Conservation (phyloP, 2,329 filamentous ascomycete species). For the Cladophialophora chaetospira region DNA sequence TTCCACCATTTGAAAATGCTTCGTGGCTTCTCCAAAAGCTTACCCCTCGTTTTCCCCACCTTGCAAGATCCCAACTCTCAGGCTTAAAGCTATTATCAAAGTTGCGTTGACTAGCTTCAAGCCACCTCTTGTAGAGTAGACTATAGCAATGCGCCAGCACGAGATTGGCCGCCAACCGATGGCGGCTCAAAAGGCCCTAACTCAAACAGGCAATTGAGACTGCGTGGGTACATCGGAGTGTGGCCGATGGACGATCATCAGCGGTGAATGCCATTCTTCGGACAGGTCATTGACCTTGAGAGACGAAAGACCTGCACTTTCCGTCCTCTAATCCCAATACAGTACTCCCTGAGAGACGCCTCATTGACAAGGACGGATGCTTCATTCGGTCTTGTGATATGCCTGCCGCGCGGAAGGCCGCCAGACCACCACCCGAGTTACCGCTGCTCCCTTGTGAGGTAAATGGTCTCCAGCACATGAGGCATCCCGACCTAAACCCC, state of each 20-base stretch:
- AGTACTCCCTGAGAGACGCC: background rate
- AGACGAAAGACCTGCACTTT: background rate
- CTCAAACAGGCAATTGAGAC: background rate
- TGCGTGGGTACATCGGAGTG: background rate
- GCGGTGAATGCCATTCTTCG: background rate
- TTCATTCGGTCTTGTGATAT: background rate
- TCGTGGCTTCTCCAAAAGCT: too few species aligned
- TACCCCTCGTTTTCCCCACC: background rate
- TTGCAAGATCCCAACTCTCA: background rate
- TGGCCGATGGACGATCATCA: constrained; percentile 2
- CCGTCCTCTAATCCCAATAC: background rate
- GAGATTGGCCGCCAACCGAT: background rate
- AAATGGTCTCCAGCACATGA: background rate
- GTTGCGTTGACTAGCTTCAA: too few species aligned
- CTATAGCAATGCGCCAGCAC: background rate
- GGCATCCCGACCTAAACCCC: background rate
- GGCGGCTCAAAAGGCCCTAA: background rate
- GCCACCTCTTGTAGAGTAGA: too few species aligned
- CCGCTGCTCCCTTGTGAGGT: too few species aligned
- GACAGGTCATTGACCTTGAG: background rate
- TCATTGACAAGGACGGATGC: background rate
- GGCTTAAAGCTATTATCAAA: background rate
- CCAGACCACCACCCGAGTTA: background rate
- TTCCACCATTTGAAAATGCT: too few species aligned
- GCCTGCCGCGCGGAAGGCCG: background rate